phyloP scores from a whole-genome alignment of 768 basidiomycete genomes.

The Lentinula lateritia region DNA sequence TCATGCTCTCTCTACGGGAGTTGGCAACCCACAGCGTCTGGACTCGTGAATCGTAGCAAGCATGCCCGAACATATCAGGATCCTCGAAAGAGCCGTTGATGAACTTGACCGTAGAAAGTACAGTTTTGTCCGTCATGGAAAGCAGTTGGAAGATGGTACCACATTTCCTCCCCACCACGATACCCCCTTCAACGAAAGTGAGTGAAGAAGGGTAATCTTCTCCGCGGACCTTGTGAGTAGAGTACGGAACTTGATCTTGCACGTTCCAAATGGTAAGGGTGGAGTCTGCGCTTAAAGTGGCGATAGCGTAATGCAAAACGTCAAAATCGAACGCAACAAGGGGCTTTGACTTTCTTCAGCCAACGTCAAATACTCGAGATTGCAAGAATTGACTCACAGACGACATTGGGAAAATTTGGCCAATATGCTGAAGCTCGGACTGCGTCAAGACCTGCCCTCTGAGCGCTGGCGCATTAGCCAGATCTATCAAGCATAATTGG shows the following conservation, averaged over 20 bases:
- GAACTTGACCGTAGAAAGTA: conserved; percentile 78
- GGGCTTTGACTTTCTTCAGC: conserved; percentile 39
- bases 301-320: conserved; percentile 67
- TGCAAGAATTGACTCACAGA: conserved; percentile 44
- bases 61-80: conserved; percentile 83
- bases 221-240: conserved; percentile 70
- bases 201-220: conserved; percentile 80
- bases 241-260: conserved; percentile 70
- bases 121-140: conserved; percentile 64
- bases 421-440: conserved; percentile 62
- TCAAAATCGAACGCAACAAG: conserved; percentile 86
- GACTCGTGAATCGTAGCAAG: conserved; percentile 78
- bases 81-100: conserved; percentile 67
- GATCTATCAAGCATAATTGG: conserved; percentile 71
- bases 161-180: conserved; percentile 77
- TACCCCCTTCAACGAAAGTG: conserved; percentile 81
- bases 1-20: conserved; percentile 76
- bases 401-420: conserved; percentile 61
- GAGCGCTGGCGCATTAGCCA: conserved; percentile 55
- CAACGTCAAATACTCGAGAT: neutral
- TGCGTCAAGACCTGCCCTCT: conserved; percentile 65
- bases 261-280: conserved; percentile 80
- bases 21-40: conserved; percentile 88
- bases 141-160: conserved; percentile 83
- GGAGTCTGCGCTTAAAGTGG: conserved; percentile 79